phyloP scores from a whole-genome alignment of 1,139 yeast species.

The Lodderomyces pseudojiufengensis region DNA sequence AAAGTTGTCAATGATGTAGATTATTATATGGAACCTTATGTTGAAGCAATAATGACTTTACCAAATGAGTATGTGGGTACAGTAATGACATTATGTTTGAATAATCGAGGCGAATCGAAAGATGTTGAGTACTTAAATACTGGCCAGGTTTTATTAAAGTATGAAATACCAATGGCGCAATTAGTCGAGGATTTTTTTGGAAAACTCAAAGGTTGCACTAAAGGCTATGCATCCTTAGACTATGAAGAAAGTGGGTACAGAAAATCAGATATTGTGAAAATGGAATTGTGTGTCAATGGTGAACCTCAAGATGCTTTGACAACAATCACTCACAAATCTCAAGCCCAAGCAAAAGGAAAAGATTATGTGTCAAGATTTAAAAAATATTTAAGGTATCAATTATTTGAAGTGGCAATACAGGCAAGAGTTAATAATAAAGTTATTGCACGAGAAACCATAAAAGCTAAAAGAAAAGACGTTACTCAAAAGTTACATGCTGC shows the following conservation, averaged over 20 bases:
- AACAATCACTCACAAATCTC: conserved; percentile 80
- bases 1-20: conserved; percentile 46
- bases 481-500: conserved; percentile 90
- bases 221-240: conserved; percentile 92
- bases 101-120: conserved; percentile 75
- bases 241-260: conserved; percentile 91
- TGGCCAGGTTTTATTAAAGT: conserved; percentile 78
- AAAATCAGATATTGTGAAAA: conserved; percentile 75
- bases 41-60: conserved; percentile 84
- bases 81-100: conserved; percentile 82
- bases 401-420: conserved; percentile 90
- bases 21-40: conserved; percentile 79
- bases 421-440: conserved; percentile 82
- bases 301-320: conserved; percentile 89
- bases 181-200: conserved; percentile 95
- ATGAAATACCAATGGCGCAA: conserved; percentile 81
- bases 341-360: conserved; percentile 67
- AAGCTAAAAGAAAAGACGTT: conserved; percentile 91
- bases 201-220: conserved; percentile 80
- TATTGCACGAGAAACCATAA: conserved; percentile 88
- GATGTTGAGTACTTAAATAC: conserved; percentile 76
- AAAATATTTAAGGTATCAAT: conserved; percentile 72
- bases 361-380: conserved; percentile 83
- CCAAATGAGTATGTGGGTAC: conserved; percentile 87
- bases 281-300: conserved; percentile 89